These are phyloP conservation scores for Monosporascus sp. DNA, from an alignment of 2,329 filamentous ascomycete species.

Conservation along the genomic window DNA sequence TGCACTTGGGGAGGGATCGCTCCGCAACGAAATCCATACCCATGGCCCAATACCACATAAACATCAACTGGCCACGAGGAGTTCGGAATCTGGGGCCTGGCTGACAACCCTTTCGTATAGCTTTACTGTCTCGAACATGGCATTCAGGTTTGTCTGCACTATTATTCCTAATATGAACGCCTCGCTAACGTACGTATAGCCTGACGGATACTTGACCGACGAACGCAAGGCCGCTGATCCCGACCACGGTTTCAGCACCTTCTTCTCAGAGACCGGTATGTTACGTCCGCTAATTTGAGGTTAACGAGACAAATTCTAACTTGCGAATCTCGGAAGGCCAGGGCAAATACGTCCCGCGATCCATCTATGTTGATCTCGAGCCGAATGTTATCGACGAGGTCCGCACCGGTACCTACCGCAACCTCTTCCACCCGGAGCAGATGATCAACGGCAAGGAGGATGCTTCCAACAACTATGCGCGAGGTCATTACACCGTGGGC, in stretches of 20 bases:
- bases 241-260: constrained; percentile 98
- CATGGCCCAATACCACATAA: background rate
- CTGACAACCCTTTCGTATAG: constrained; percentile 45
- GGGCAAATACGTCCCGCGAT: constrained; percentile 97
- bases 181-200: constrained; percentile 50
- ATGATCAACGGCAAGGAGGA: constrained; percentile 99
- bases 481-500: constrained; percentile 98
- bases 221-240: constrained; percentile 91
- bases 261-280: constrained; percentile 99
- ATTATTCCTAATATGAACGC: constrained; percentile 2
- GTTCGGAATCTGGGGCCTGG: background rate
- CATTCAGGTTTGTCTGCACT: constrained; percentile 72
- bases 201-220: constrained; percentile 97
- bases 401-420: constrained; percentile 93
- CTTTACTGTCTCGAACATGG: constrained; percentile 99
- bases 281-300: constrained; percentile 1
- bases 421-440: constrained; percentile 96
- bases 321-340: constrained; percentile 57
- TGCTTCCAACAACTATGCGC: constrained; percentile 99
- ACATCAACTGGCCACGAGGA: background rate
- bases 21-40: background rate
- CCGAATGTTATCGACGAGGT: constrained; percentile 99
- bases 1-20: constrained; percentile 6
- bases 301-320: constrained; percentile 8
- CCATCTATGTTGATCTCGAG: constrained; percentile 99